Evolutionary conservation across 768 basidiomycete species (phyloP), one percentile per base, ranked within the genome.

Genomic region (Neoboletus magnificus): DNA sequence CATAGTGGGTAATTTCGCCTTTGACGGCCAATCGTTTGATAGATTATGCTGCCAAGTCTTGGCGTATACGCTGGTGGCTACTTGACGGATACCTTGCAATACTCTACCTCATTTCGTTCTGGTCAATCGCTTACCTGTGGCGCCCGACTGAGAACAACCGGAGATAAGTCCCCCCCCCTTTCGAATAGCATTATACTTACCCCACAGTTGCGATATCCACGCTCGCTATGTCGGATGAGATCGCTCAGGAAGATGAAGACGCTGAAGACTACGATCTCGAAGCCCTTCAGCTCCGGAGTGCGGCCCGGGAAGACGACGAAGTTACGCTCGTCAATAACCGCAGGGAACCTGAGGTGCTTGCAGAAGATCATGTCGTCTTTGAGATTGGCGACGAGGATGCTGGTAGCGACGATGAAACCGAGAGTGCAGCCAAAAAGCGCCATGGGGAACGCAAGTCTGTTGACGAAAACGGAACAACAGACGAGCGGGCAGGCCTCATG

Each of bases 151-250:
- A 79, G 39, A 84, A 90, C 69, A 94, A 95, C 77, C 81, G 89
- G 76, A 85, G 91, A 87, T 88, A 80, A 75, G 87, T 83, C 22
- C 20, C 10, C 41, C 32, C 6, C 45, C 52, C 7, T 50, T 32
- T 39, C 50, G 36, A 33, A 36, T n/a, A 20, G 35, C 56, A 40
- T 48, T 18, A 43, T 52, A 57, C 62, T 73, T 55, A 65, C 42
- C 53, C n/a, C 52, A 54, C 48, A 55, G 36, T 23, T 66, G 71
- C 46, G 74, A 74, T 79, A 62, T 79, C 66, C 61, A 90, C 88
- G 70, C 84, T 99, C 58, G 86, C 93, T 35, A 94, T 98, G 89
- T 95, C 92, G 25, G 95, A 98, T 60, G 97, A 99, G 75, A 73
- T 98, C 50, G 93, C 97, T 25, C 93, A 95, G 74, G 89, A 94